phyloP scores from a whole-genome alignment of 2,329 filamentous ascomycete genomes.

The Exophiala sp. region DNA sequence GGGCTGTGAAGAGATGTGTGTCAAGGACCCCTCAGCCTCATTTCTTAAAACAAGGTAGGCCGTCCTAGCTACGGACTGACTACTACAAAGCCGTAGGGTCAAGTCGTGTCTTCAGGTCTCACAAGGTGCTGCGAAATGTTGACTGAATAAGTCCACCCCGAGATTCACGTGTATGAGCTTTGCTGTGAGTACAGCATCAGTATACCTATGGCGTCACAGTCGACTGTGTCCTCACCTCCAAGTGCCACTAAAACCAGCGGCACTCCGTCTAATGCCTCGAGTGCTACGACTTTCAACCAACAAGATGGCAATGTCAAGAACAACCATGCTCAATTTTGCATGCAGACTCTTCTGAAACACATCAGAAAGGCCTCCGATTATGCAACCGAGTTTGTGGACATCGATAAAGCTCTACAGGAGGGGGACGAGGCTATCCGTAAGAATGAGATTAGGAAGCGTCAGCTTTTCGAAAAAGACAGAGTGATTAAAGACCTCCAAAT shows the following conservation, averaged over 20 bases:
- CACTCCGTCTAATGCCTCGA: neutral
- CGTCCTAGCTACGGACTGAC: too few species aligned
- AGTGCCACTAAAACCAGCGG: neutral
- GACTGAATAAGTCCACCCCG: too few species aligned
- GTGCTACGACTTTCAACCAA: neutral
- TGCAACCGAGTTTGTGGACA: neutral
- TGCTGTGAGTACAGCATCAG: too few species aligned
- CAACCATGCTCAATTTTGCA: neutral
- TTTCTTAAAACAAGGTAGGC: too few species aligned
- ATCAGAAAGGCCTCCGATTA: neutral
- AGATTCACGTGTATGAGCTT: too few species aligned
- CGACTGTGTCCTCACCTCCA: neutral
- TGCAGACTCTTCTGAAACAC: neutral
- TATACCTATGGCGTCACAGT: neutral
- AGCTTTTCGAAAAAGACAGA: neutral
- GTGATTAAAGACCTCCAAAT: neutral
- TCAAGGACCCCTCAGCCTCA: too few species aligned
- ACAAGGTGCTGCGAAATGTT: too few species aligned
- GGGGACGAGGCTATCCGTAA: neutral
- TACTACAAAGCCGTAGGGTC: too few species aligned
- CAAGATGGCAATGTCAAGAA: neutral
- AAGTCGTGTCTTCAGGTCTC: too few species aligned
- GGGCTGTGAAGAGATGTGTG: too few species aligned
- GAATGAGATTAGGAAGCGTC: neutral
- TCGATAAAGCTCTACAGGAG: neutral